phyloP scores from a whole-genome alignment of 208 protist genomes.

The Leishmania tarentolae region DNA sequence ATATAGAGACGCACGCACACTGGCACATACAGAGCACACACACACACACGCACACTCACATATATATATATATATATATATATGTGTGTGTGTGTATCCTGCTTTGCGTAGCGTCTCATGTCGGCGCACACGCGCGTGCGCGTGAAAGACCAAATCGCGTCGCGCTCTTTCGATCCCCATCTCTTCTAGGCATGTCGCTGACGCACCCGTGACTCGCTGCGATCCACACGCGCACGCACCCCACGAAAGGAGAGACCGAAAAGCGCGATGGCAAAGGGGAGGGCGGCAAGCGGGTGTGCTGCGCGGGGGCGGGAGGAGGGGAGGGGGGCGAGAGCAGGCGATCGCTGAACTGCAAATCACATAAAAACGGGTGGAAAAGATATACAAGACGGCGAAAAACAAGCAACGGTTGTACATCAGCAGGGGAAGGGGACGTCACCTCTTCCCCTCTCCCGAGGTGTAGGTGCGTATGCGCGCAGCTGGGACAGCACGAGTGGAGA shows the following conservation, averaged over 20 bases:
- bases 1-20: not conserved
- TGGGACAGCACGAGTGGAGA: not conserved
- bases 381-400: not conserved
- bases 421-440: too few species aligned
- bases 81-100: not conserved
- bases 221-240: not conserved
- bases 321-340: not conserved
- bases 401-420: not conserved
- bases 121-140: not conserved
- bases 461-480: not conserved
- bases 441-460: not conserved
- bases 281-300: not conserved
- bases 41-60: not conserved
- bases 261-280: not conserved
- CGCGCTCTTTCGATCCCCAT: not conserved
- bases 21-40: not conserved
- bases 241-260: not conserved
- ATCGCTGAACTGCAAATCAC: not conserved
- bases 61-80: not conserved
- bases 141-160: too few species aligned
- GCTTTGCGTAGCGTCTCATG: not conserved
- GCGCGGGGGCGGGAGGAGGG: not conserved
- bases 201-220: not conserved
- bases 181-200: not conserved
- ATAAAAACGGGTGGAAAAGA: not conserved